A percentile compares a stretch with the other conserved stretches of the same genome.
Evolutionary conservation across 495 filamentous ascomycete species (phyloP).

Genomic region (Xylaria flabelliformis): DNA sequence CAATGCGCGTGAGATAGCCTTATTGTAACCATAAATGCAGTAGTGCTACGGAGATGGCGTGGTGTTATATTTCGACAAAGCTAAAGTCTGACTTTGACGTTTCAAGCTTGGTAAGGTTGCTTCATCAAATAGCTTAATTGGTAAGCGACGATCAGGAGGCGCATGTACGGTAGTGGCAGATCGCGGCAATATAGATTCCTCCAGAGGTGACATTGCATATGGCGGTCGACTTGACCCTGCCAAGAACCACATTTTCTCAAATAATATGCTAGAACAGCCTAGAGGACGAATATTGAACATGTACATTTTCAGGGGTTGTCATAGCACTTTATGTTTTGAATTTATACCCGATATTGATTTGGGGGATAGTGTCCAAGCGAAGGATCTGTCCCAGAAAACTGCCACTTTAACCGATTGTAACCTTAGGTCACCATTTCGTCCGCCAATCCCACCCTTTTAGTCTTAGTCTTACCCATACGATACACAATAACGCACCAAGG

Average conservation of each 20-base stretch:
- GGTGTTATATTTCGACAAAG: not conserved
- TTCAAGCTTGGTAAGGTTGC: not conserved
- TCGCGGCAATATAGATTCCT: not conserved
- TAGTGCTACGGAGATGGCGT: not conserved
- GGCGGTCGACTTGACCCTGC: not conserved
- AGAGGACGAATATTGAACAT: not conserved
- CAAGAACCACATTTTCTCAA: not conserved
- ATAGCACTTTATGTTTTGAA: not conserved
- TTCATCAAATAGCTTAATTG: not conserved
- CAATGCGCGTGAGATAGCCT: not conserved
- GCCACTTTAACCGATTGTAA: not conserved
- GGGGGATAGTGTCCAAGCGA: not conserved
- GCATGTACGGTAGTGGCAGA: not conserved
- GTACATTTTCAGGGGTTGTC: not conserved
- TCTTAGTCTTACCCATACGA: slow-evolving; percentile 36
- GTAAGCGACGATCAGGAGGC: not conserved
- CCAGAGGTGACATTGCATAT: slow-evolving; percentile 2
- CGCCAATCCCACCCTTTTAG: slow-evolving; percentile 25
- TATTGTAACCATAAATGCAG: not conserved
- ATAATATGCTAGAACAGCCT: not conserved
- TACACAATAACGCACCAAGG: slow-evolving; percentile 71
- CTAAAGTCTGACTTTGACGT: not conserved
- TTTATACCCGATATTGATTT: not conserved
- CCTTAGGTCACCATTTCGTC: slow-evolving; percentile 17
- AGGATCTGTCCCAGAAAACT: not conserved